Evolutionary conservation across 2,329 filamentous ascomycete genomes (phyloP).

Genomic region (Dendryphion nanum): DNA sequence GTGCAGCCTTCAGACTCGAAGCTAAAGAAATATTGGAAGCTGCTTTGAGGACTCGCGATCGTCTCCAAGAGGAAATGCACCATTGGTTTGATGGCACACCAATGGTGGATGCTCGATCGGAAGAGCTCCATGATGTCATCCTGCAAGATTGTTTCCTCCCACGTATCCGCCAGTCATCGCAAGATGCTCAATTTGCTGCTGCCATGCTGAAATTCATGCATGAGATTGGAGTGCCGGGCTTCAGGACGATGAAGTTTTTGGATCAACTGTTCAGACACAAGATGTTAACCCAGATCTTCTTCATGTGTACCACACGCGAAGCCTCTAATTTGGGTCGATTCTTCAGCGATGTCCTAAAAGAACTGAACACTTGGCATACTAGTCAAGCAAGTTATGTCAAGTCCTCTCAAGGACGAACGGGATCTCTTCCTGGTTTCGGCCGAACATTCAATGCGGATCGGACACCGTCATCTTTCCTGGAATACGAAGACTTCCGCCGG

Average conservation of each 20-base stretch:
- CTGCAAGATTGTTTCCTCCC: conserved; percentile 93
- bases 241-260: conserved; percentile 80
- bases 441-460: conserved; percentile 68
- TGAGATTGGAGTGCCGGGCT: conserved; percentile 77
- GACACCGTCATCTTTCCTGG: conserved; percentile 69
- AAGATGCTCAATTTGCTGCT: conserved; percentile 87
- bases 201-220: conserved; percentile 86
- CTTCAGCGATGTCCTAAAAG: conserved; percentile 75
- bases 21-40: conserved; percentile 55
- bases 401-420: conserved; percentile 69
- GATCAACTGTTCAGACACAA: conserved; percentile 83
- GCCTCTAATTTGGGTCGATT: conserved; percentile 93
- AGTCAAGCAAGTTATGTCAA: conserved; percentile 76
- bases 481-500: conserved; percentile 83
- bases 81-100: conserved; percentile 70
- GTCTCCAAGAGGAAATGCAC: conserved; percentile 72
- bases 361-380: conserved; percentile 81
- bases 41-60: conserved; percentile 54
- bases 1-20: conserved; percentile 65
- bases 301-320: conserved; percentile 85
- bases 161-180: conserved; percentile 75
- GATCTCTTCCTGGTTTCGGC: conserved; percentile 74
- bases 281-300: conserved; percentile 77
- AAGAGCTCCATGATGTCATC: conserved; percentile 67
- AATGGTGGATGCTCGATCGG: conserved; percentile 58